Evolutionary conservation across 2,329 filamentous ascomycete species (phyloP).

Genomic region (Trichoderma brevicompactum): DNA sequence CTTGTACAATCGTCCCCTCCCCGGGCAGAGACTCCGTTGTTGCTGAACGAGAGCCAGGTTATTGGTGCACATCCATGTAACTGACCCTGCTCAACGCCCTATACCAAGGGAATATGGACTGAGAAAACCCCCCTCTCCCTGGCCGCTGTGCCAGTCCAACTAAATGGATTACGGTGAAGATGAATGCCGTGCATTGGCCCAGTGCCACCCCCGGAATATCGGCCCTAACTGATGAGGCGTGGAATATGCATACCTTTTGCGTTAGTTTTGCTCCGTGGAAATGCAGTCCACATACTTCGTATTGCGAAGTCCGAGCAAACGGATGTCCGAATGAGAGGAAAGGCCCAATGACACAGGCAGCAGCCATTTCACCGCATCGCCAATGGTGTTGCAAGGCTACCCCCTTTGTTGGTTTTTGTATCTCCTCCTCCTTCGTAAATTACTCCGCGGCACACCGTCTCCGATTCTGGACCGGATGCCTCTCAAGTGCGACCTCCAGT

Average conservation of each 20-base stretch:
- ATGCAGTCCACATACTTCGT: background rate
- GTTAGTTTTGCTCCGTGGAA: constrained; percentile 11
- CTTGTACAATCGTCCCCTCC: background rate
- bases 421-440: background rate
- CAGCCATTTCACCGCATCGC: background rate
- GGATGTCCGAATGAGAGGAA: background rate
- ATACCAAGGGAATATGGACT: background rate
- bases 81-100: no score
- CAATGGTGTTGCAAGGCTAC: background rate
- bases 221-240: background rate
- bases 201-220: background rate
- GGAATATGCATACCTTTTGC: constrained; percentile 22
- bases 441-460: background rate
- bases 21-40: background rate
- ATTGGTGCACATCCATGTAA: background rate
- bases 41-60: no score
- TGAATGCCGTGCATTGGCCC: constrained; percentile 9
- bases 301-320: background rate
- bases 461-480: background rate
- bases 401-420: background rate
- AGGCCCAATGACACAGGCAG: background rate
- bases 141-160: background rate
- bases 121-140: background rate
- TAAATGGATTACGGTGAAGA: constrained; percentile 4
- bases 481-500: background rate